phyloP scores from a whole-genome alignment of 805 yeast species.

The Kodamaea nitidulidarum region DNA sequence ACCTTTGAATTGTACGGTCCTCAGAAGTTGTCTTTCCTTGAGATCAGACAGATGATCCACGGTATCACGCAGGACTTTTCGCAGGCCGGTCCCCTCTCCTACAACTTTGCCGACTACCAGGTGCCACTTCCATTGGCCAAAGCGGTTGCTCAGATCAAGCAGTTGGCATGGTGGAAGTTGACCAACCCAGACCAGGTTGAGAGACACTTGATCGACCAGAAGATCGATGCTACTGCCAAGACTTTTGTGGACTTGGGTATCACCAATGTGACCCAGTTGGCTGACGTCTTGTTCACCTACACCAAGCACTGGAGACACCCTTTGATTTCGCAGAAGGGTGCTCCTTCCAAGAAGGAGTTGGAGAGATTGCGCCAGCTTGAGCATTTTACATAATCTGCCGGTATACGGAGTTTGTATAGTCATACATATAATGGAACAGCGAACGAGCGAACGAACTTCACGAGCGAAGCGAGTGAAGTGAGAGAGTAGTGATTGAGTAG shows the following conservation, averaged over 20 bases:
- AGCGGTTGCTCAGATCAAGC: slow-evolving; percentile 41
- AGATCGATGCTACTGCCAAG: slow-evolving; percentile 53
- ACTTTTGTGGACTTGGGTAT: slow-evolving; percentile 72
- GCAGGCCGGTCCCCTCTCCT: slow-evolving; percentile 42
- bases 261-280: slow-evolving; percentile 36
- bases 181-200: slow-evolving; percentile 71
- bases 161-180: slow-evolving; percentile 42
- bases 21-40: slow-evolving; percentile 56
- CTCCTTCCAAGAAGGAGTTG: slow-evolving; percentile 37
- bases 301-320: slow-evolving; percentile 50
- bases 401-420: not conserved
- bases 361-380: slow-evolving; percentile 42
- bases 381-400: slow-evolving; percentile 29
- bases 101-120: slow-evolving; percentile 39
- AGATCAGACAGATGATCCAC: slow-evolving; percentile 68
- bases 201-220: slow-evolving; percentile 68
- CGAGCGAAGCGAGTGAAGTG: no score
- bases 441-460: no score
- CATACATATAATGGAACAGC: slow-evolving; percentile 1
- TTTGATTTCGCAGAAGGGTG: slow-evolving; percentile 44
- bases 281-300: slow-evolving; percentile 42
- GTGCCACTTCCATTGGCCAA: slow-evolving; percentile 46
- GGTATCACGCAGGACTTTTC: slow-evolving; percentile 51
- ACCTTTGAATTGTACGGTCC: slow-evolving; percentile 72
- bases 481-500: no score